Evolutionary conservation across 2,329 filamentous ascomycete species (phyloP).

Genomic region (Macrophomina tecta): DNA sequence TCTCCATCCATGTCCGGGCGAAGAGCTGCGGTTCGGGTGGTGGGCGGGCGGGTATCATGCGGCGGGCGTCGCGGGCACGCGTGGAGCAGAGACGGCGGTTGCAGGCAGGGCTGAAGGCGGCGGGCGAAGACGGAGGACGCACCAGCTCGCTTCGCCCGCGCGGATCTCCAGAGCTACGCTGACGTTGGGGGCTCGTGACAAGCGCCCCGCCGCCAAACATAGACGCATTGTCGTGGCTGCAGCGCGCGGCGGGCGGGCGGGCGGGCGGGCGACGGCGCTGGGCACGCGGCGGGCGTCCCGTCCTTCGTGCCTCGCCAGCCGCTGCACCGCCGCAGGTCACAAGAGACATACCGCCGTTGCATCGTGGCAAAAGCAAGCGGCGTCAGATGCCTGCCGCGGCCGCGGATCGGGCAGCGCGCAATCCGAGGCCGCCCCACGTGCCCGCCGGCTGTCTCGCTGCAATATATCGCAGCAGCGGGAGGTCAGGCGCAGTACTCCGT

Average conservation of each 20-base stretch:
- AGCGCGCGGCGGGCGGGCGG: not conserved
- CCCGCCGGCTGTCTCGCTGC: not conserved
- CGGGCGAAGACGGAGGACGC: not conserved
- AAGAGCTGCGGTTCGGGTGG: not conserved
- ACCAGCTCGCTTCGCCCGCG: not conserved
- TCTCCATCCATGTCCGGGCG: slow-evolving; percentile 25
- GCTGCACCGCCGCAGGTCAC: not conserved
- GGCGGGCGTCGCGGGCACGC: slow-evolving; percentile 7
- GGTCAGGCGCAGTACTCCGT: not conserved
- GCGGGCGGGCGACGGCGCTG: too few species aligned
- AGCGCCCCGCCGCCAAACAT: not conserved
- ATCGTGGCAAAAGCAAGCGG: not conserved
- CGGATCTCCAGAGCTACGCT: slow-evolving; percentile 21
- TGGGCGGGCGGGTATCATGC: slow-evolving; percentile 13
- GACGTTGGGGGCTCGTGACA: slow-evolving; percentile 23
- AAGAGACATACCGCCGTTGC: not conserved
- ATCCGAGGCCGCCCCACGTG: not conserved
- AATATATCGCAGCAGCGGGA: not conserved
- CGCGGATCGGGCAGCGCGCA: slow-evolving; percentile 11
- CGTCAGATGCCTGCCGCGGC: not conserved
- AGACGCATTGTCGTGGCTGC: not conserved
- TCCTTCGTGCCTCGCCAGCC: too few species aligned
- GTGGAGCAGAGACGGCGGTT: not conserved
- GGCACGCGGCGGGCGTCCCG: too few species aligned
- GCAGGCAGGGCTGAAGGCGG: not conserved